Conservation (phyloP, 2,329 filamentous ascomycete species). For the Sporothrix pallida region DNA sequence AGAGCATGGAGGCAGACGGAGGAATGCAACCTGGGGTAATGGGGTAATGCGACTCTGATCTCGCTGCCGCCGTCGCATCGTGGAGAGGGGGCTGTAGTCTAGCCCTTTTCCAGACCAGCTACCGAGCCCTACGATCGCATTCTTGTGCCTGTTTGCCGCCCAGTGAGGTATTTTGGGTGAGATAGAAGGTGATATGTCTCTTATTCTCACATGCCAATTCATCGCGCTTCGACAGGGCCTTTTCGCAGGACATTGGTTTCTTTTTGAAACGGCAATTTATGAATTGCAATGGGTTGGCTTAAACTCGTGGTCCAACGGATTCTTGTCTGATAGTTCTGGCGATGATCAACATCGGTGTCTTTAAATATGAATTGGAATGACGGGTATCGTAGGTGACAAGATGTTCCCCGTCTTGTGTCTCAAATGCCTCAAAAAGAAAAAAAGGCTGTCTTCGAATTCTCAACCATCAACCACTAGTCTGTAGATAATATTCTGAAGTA, state of each 20-base stretch:
- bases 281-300: too few species aligned
- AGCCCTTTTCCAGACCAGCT: not conserved
- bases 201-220: constrained; percentile 5
- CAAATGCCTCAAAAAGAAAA: not conserved
- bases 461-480: too few species aligned
- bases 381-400: not conserved
- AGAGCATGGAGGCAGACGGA: not conserved
- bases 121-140: not conserved
- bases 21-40: constrained; percentile 17
- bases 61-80: not conserved
- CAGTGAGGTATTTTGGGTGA: not conserved
- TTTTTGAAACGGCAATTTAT: too few species aligned
- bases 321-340: not conserved
- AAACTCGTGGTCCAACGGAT: too few species aligned
- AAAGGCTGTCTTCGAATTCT: too few species aligned
- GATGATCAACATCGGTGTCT: not conserved
- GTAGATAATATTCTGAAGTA: too few species aligned
- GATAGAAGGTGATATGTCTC: not conserved
- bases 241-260: not conserved
- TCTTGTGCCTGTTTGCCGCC: not conserved
- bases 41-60: constrained; percentile 1
- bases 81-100: not conserved
- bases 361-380: not conserved
- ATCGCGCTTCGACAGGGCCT: not conserved
- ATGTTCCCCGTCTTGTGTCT: not conserved